Evolutionary conservation across 108 stramenopile species (phyloP), one percentile per base, ranked within the genome.

Genomic region (Nitzschia putrida): DNA sequence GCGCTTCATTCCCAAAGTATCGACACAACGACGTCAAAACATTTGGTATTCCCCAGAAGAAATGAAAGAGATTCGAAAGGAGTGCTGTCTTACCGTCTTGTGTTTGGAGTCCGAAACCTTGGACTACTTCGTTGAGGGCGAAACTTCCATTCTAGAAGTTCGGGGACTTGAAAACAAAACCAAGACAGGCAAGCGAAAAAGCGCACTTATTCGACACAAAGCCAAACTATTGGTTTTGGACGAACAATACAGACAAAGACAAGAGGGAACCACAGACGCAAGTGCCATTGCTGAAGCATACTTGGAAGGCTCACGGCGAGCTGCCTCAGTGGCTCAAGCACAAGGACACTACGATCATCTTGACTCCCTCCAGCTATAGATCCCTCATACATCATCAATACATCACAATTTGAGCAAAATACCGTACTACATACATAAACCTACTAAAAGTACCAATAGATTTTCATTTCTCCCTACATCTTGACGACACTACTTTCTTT

Each of bases 121-220:
- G 61, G 12, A 25, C 13, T 63, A 23, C 44, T 63, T 63, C 23
- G 23, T 63, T 3, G n/a, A 44, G 22, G 61, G 24, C 9, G 61
- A 63, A 3, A 39, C 43, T 44, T 1, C 16, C 42, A 18, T 24
- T 21, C 21, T 16, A 23, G 37, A 39, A 37, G 42, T 22, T 24
- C 42, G 61, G 0, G 61, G 61, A 20, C 44, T 63, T 23, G 61
- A 63, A 22, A 63, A 24, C 24, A 21, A 63, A 39, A 63, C 61
- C 10, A 37, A n/a, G 40, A 25, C 21, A 23, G 61, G 61, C 11
- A n/a, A 63, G 18, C 43, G 22, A 43, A 41, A 43, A 44, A 44
- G 44, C 43, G 44, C 16, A 44, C 7, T 45, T 16, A 10, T 39
- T 4, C 43, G 23, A 25, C 8, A 37, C 9, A 11, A 44, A 24